phyloP scores from a whole-genome alignment of 257 asterid genomes.

The Solanum pinnatisectum region DNA sequence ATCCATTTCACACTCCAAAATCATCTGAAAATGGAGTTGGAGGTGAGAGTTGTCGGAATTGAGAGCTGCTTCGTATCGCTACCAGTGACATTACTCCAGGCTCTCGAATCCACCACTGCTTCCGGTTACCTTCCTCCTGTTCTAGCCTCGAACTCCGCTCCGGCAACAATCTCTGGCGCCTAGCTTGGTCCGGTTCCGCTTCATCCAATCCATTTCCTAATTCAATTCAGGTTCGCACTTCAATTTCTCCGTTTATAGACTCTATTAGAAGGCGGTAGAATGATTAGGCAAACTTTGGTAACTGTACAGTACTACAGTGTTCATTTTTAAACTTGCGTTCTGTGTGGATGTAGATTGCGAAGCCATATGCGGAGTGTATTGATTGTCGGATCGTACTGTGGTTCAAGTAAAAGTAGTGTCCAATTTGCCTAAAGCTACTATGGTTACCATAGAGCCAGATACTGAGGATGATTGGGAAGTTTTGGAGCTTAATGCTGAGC shows the following conservation, averaged over 20 bases:
- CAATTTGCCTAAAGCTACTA: slow-evolving; percentile 67
- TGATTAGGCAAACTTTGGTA: background rate
- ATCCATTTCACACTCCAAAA: background rate
- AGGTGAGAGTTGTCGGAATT: slow-evolving; percentile 67
- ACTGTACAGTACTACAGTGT: background rate
- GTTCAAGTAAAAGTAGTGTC: slow-evolving; percentile 61
- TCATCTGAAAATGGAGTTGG: slow-evolving; percentile 52
- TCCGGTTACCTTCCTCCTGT: slow-evolving; percentile 76
- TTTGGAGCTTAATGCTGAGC: slow-evolving; percentile 92
- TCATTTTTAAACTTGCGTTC: background rate
- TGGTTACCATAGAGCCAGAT: slow-evolving; percentile 81
- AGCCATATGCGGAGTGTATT: slow-evolving; percentile 84
- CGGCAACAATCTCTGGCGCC: slow-evolving; percentile 44
- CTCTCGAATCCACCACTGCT: slow-evolving; percentile 47
- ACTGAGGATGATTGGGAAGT: slow-evolving; percentile 99
- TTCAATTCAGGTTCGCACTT: slow-evolving; percentile 60
- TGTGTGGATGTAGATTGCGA: slow-evolving; percentile 49
- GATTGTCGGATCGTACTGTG: slow-evolving; percentile 50
- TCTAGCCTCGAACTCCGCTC: slow-evolving; percentile 77
- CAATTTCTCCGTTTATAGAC: background rate
- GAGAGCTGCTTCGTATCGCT: slow-evolving; percentile 79
- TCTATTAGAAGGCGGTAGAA: background rate
- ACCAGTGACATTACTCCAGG: slow-evolving; percentile 68
- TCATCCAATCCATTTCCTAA: slow-evolving; percentile 57
- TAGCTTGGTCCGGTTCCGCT: slow-evolving; percentile 90